Evolutionary conservation across 164 flowering plant genomes (phyloP).

Genomic region (Nymphaea thermarum): DNA sequence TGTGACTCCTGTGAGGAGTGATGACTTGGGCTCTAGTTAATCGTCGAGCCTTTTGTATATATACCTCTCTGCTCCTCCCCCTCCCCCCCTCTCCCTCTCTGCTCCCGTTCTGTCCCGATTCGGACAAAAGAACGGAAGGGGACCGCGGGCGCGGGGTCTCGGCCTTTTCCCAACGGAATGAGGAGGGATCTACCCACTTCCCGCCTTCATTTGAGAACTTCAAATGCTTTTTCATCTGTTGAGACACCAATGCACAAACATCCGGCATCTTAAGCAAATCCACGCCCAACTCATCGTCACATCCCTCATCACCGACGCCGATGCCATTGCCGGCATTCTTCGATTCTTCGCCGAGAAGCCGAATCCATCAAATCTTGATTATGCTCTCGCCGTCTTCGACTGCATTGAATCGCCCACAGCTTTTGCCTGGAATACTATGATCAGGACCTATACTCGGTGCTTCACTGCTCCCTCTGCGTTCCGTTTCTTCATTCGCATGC

Average conservation of each 20-base stretch:
- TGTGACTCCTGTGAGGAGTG: no score
- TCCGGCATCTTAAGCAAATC: slow-evolving; percentile 34
- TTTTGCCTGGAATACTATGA: slow-evolving; percentile 48
- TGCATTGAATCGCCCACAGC: slow-evolving; percentile 40
- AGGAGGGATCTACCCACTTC: neutral
- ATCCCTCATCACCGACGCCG: slow-evolving; percentile 18
- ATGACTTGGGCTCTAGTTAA: no score
- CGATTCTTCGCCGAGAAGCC: neutral
- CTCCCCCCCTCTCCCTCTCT: no score
- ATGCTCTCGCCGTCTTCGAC: slow-evolving; percentile 34
- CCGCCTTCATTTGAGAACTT: neutral
- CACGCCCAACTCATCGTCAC: slow-evolving; percentile 50
- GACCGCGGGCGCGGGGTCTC: no score
- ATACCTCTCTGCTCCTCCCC: no score
- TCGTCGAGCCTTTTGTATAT: no score
- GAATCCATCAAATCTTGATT: slow-evolving; percentile 7
- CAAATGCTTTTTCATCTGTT: neutral
- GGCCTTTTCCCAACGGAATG: no score
- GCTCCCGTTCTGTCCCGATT: no score
- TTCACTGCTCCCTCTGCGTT: slow-evolving; percentile 33
- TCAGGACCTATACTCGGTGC: slow-evolving; percentile 37
- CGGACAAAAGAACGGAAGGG: no score
- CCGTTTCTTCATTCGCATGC: slow-evolving; percentile 37
- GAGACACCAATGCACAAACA: neutral
- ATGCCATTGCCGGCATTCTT: slow-evolving; percentile 4